Conservation (phyloP, 306 rosid genomes). For the Carpinus viminea region DNA sequence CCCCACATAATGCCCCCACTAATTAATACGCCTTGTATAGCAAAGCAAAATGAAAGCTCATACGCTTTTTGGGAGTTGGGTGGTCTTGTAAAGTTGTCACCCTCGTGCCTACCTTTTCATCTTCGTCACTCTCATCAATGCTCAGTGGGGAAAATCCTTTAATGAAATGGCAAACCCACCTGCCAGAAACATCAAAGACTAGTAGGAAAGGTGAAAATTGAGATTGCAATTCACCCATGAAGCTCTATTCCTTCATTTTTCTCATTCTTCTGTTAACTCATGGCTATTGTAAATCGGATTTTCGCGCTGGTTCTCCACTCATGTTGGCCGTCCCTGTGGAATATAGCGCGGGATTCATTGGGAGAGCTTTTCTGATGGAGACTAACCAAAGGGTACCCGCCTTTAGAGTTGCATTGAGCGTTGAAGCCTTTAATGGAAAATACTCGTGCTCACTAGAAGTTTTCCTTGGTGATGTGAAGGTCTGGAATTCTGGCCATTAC, state of each 20-base stretch:
- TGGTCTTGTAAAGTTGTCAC: slow-evolving; percentile 42
- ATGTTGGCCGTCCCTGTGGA: slow-evolving; percentile 55
- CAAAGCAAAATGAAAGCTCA: slow-evolving; percentile 42
- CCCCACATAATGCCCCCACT: slow-evolving; percentile 37
- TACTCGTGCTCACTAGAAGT: slow-evolving; percentile 74
- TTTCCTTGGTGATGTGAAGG: slow-evolving; percentile 84
- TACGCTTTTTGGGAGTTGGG: slow-evolving; percentile 52
- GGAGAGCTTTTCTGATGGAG: slow-evolving; percentile 61
- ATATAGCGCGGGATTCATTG: slow-evolving; percentile 53
- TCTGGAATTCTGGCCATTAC: slow-evolving; percentile 86
- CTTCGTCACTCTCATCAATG: slow-evolving; percentile 37
- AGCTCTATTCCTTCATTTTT: slow-evolving; percentile 36
- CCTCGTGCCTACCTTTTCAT: slow-evolving; percentile 42
- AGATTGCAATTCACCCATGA: slow-evolving; percentile 43
- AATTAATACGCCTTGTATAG: slow-evolving; percentile 28
- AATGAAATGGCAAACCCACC: slow-evolving; percentile 36
- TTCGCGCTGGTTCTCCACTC: slow-evolving; percentile 47
- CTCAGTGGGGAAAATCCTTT: slow-evolving; percentile 37
- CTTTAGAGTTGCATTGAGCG: slow-evolving; percentile 65
- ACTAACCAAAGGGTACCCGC: slow-evolving; percentile 44
- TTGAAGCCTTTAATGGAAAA: slow-evolving; percentile 53
- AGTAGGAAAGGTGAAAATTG: slow-evolving; percentile 24
- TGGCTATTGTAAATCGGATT: slow-evolving; percentile 48
- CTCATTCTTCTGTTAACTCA: slow-evolving; percentile 37
- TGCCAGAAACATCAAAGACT: slow-evolving; percentile 20